Percentiles rank a stretch among this genome's conserved stretches.
These are phyloP conservation scores for Saprolegnia parasitica DNA, from an alignment of 352 stramenopile genomes.

Conservation along the genomic window DNA sequence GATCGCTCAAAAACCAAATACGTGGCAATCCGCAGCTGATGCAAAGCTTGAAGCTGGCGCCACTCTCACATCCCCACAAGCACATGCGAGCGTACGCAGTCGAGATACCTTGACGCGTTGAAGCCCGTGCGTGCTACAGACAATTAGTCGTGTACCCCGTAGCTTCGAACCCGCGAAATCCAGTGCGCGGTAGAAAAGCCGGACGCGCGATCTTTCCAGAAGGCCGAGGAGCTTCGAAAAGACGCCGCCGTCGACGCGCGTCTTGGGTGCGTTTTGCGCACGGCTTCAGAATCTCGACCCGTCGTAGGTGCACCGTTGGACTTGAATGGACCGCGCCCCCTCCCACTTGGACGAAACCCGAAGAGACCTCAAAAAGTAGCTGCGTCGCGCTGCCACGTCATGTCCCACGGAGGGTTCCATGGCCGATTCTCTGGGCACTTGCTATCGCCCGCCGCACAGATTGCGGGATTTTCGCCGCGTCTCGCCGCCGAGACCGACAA, in stretches of 20 bases:
- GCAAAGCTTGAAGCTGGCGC: slow-evolving; percentile 12
- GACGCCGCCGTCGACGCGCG: neutral
- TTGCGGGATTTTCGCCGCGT: too few species aligned
- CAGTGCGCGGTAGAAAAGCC: too few species aligned
- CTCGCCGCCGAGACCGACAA: too few species aligned
- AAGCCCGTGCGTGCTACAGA: neutral
- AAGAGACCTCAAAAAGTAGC: slow-evolving; percentile 14
- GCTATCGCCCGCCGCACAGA: neutral
- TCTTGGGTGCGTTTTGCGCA: slow-evolving; percentile 10
- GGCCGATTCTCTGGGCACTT: neutral
- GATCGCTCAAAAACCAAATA: too few species aligned
- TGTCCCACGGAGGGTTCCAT: neutral
- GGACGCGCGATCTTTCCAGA: too few species aligned
- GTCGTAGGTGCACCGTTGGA: slow-evolving; percentile 4
- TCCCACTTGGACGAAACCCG: too few species aligned
- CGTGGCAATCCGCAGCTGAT: neutral
- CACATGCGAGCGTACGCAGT: neutral
- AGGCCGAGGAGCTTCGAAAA: neutral
- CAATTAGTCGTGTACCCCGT: too few species aligned
- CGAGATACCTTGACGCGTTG: slow-evolving; percentile 2
- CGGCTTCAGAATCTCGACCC: neutral
- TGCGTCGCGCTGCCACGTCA: slow-evolving; percentile 10
- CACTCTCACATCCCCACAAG: neutral
- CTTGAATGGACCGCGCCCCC: neutral
- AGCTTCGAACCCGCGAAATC: too few species aligned